Evolutionary conservation across 805 yeast genomes (phyloP).

Genomic region (Candida chilensis): DNA sequence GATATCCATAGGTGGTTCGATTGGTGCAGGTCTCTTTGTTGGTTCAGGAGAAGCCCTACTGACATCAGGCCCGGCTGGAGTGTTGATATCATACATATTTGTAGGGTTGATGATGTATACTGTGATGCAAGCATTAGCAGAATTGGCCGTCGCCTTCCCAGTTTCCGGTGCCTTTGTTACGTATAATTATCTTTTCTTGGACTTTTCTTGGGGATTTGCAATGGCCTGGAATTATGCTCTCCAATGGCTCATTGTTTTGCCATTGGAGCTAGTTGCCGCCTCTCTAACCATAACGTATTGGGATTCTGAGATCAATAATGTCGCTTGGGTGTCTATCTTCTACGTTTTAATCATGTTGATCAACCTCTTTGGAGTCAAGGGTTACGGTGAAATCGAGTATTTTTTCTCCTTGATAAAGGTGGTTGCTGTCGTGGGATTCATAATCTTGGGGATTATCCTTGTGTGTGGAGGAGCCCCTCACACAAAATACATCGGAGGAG

Average conservation of each 20-base stretch:
- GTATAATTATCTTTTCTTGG: conserved; percentile 11
- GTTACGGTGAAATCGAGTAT: conserved; percentile 66
- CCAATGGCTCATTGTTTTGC: conserved; percentile 25
- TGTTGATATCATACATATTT: conserved; percentile 10
- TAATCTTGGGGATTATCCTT: conserved; percentile 43
- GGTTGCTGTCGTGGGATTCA: conserved; percentile 49
- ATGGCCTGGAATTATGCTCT: conserved; percentile 24
- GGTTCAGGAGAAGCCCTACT: conserved; percentile 11
- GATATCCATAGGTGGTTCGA: conserved; percentile 44
- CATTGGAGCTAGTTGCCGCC: conserved; percentile 25
- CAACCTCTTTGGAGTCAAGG: conserved; percentile 54
- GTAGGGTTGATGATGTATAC: conserved; percentile 11
- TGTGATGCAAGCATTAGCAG: conserved; percentile 11
- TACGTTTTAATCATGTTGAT: conserved; percentile 39
- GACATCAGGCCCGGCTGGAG: conserved; percentile 13
- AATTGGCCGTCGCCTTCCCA: conserved; percentile 14
- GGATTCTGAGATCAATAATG: conserved; percentile 27
- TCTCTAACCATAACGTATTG: conserved; percentile 21
- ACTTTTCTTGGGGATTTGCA: conserved; percentile 14
- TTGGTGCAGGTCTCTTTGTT: conserved; percentile 14
- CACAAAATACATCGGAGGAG: conserved; percentile 52
- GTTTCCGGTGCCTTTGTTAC: conserved; percentile 14
- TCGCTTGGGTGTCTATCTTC: conserved; percentile 49
- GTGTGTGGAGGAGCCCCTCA: conserved; percentile 50
- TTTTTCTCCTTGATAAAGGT: conserved; percentile 45